Evolutionary conservation across 2,329 filamentous ascomycete species (phyloP), one percentile per base, ranked within the genome.

Genomic region (Fusarium brachygibbosum): DNA sequence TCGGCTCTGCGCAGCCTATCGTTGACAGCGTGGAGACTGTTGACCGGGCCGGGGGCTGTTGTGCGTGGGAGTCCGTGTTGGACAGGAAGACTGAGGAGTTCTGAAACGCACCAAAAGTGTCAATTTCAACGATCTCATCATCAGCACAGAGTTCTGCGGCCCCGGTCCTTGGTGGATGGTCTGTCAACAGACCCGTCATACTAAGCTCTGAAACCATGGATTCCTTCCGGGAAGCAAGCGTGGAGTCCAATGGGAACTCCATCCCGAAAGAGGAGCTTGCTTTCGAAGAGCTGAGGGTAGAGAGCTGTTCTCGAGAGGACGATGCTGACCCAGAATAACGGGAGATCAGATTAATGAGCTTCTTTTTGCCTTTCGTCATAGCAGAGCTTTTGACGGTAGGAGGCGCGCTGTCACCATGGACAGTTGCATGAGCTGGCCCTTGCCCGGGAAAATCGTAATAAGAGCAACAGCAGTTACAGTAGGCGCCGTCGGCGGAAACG

Each of bases 241-340:
- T 5, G 2, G 16, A n/a, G 2, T 34, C 29, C 12, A 9, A 9
- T 7, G 12, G 14, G 1, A 10, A 10, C 5, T 49, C 45, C 11
- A 1, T 3, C 2, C 6, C 5, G 12, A 23, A n/a, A 3, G 31
- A 14, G 0, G 16, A 14, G 29, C 0, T 6, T 2, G 28, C 4
- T 2, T 23, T 34, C 3, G 19, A 31, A 13, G n/a, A 17, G 14
- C 17, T 6, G 7, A 11, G 5, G 0, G 5, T 6, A 19, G 42
- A 10, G 6, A 17, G n/a, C 28, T 46, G 13, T 6, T 13, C 19
- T 3, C 14, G 44, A 7, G 28, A 34, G 0, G 19, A 25, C 0
- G 45, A 25, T 11, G 45, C 19, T 4, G 45, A 49, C 5, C 45
- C 45, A 10, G 45, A 49, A 11, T 7, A 17, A 1, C 45, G 45